Evolutionary conservation across 2,329 filamentous ascomycete species (phyloP), one percentile per base, ranked within the genome.

Genomic region (Sphaceloma murrayae): DNA sequence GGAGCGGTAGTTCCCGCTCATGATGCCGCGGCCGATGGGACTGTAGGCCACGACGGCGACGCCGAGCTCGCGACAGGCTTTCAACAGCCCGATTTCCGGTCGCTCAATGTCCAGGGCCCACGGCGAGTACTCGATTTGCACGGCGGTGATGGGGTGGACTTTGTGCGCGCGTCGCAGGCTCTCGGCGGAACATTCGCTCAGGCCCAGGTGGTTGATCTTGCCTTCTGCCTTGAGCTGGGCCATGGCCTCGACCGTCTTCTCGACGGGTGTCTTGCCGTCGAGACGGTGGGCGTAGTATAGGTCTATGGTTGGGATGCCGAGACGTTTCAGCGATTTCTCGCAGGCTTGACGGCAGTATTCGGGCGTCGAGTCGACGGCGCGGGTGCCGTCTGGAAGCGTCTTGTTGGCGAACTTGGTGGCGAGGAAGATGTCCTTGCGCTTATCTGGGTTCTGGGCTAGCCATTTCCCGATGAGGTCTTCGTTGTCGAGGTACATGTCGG

Each of bases 91-190:
- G 1, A 66, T 69, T 30, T 64, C 57, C 0, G 62, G 56, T 3
- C 60, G 67, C 54, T 84, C 79, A 49, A 82, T 75, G 29, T 77
- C 71, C 22, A 80, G 65, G 2, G 66, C 58, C 55, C 71, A 77
- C 0, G 68, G 68, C 14, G 60, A 68, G 58, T 73, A 75, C 53
- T 78, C 73, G 29, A 75, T 62, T 57, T 77, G 71, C n/a, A 71
- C 67, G 6, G 67, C 68, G 3, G 66, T 58, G 43, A 78, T 69
- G 4, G 64, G 70, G 46, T 68, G 63, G 3, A 76, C 59, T 10
- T 60, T 62, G 54, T 59, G 54, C 3, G 74, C 74, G 13, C 72
- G 64, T 4, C 67, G 65, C 26, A 77, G 62, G 0, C 72, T 70
- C 5, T 60, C 57, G 3, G 69, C 66, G 18, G 63, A 67, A 45